Evolutionary conservation across 2,329 filamentous ascomycete genomes (phyloP).

Genomic region (Didymella sp.): DNA sequence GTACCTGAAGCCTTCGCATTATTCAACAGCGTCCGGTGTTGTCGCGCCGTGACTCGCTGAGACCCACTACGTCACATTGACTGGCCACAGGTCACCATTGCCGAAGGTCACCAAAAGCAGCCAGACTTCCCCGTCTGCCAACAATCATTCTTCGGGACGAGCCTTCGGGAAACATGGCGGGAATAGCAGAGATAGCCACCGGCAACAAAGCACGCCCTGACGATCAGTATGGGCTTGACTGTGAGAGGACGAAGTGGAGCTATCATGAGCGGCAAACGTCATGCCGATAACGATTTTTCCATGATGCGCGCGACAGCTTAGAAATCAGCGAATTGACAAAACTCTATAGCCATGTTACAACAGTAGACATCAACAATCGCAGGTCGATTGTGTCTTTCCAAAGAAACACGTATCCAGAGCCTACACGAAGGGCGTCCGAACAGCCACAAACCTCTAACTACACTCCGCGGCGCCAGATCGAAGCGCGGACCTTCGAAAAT

Average conservation of each 20-base stretch:
- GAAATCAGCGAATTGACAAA: not conserved
- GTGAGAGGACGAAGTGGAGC: not conserved
- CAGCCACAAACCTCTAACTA: not conserved
- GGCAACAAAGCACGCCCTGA: constrained; percentile 2
- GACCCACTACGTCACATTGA: not conserved
- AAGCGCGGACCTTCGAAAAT: not conserved
- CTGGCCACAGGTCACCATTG: not conserved
- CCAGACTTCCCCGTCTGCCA: not conserved
- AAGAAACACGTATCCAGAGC: not conserved
- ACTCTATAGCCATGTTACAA: not conserved
- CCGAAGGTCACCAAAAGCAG: not conserved
- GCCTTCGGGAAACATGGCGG: constrained; percentile 4
- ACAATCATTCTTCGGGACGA: constrained; percentile 9
- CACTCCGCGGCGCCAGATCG: not conserved
- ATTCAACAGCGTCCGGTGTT: not conserved
- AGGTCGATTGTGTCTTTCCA: not conserved
- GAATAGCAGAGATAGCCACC: not conserved
- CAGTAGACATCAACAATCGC: not conserved
- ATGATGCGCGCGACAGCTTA: constrained; percentile 14
- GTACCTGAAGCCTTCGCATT: not conserved
- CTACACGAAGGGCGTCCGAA: not conserved
- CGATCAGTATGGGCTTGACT: not conserved
- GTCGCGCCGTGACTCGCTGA: not conserved
- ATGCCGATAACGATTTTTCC: constrained; percentile 11
- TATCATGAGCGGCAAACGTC: constrained; percentile 12